phyloP scores from a whole-genome alignment of 441 rosid species.

The Dalechampia spathulata region DNA sequence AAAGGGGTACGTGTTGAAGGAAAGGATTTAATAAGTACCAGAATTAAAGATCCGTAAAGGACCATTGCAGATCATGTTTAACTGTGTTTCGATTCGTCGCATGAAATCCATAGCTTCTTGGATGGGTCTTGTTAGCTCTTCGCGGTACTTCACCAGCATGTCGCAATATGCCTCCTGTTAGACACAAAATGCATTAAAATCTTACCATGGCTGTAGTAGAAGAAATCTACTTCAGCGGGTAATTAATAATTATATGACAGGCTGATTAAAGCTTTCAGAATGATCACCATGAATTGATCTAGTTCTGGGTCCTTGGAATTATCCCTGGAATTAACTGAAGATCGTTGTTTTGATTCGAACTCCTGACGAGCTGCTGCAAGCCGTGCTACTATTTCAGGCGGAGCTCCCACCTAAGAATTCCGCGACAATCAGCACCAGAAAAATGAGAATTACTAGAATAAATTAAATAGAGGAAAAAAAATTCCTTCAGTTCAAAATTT shows the following conservation, averaged over 20 bases:
- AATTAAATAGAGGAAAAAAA: background rate
- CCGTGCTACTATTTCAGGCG: slow-evolving; percentile 71
- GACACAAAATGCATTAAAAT: background rate
- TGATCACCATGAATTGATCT: slow-evolving; percentile 91
- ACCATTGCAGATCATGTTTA: slow-evolving; percentile 63
- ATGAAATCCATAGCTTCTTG: slow-evolving; percentile 98
- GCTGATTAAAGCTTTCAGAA: background rate
- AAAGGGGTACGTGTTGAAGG: background rate
- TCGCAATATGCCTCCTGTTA: slow-evolving; percentile 87
- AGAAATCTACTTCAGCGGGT: no score
- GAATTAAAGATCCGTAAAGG: slow-evolving; percentile 66
- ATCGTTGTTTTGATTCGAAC: slow-evolving; percentile 50
- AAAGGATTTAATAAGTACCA: slow-evolving; percentile 47
- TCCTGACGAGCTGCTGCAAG: slow-evolving; percentile 67
- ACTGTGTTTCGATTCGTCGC: slow-evolving; percentile 89
- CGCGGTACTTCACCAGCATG: slow-evolving; percentile 89
- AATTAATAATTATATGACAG: background rate
- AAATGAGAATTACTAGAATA: background rate
- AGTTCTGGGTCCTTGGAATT: slow-evolving; percentile 82
- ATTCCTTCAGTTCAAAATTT: no score
- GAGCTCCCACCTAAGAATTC: slow-evolving; percentile 74
- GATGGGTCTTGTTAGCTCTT: slow-evolving; percentile 81
- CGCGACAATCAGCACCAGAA: no score
- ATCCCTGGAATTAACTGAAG: no score
- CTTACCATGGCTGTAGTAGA: no score